Percentiles rank a stretch among this genome's conserved stretches.
phyloP scores from a whole-genome alignment of 495 filamentous ascomycete genomes.

The Pyrenopolyporus hunteri region DNA sequence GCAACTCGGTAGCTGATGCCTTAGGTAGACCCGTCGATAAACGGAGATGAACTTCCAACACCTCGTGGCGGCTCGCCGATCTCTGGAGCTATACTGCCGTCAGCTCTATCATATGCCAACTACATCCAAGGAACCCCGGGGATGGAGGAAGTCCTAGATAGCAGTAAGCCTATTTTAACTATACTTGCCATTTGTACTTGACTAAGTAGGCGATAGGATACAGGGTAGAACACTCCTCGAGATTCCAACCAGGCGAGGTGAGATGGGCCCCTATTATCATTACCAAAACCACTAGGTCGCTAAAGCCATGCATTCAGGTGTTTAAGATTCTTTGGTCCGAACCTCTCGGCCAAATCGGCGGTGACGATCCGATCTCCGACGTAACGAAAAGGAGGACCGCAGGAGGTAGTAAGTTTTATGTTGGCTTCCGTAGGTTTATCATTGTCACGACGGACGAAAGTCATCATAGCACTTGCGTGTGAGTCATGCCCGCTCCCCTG shows the following conservation, averaged over 20 bases:
- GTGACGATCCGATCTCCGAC: constrained; percentile 43
- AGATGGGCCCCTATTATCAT: background rate
- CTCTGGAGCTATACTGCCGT: background rate
- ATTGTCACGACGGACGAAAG: constrained; percentile 55
- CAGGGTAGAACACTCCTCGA: constrained; percentile 47
- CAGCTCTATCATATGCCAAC: constrained; percentile 17
- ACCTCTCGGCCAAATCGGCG: constrained; percentile 45
- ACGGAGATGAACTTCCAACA: constrained; percentile 28
- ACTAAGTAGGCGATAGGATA: constrained; percentile 43
- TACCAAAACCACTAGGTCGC: background rate
- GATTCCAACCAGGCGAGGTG: constrained; percentile 52
- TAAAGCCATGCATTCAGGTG: constrained; percentile 43
- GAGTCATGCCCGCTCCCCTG: constrained; percentile 24
- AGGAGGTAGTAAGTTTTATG: constrained; percentile 46
- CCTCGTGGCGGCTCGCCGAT: constrained; percentile 31
- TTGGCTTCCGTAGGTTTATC: constrained; percentile 54
- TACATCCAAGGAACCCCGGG: constrained; percentile 40
- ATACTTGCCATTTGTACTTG: background rate
- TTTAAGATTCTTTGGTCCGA: constrained; percentile 58
- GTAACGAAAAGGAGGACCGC: constrained; percentile 35
- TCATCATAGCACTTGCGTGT: constrained; percentile 57
- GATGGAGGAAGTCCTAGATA: constrained; percentile 34
- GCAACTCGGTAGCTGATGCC: constrained; percentile 8
- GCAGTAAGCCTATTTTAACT: constrained; percentile 22
- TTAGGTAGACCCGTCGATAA: constrained; percentile 12